Base-by-base conservation (phyloP, 805 yeast genomes). In the Cyberlindnera meyerae region DNA sequence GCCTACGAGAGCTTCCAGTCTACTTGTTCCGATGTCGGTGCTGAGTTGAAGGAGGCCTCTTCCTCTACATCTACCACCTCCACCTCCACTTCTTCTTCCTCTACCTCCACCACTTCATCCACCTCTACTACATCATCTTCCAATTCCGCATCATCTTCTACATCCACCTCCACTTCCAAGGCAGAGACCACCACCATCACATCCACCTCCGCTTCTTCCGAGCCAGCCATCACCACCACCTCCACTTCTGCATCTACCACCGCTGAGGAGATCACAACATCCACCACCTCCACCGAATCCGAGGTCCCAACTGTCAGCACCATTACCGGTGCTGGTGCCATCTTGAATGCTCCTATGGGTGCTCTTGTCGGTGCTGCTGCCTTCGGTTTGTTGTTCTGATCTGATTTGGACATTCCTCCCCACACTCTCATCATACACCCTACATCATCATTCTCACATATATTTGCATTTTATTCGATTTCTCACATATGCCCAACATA, bases 1-100 rank as follows among this genome's bases (percentile, higher is more conserved):
- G 96, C 96, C 43, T 65, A 65, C 52, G 43, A 69, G 22, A 71
- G 79, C 15, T 83, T 85, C 60, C 55, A 73, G 54, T 45, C 59
- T 40, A 51, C 76, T 15, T 82, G 89, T 63, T 40, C 58, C 9
- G 70, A 65, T 43, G 68, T 63, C 47, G 68, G 71, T 40, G 69
- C 65, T 34, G 42, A 55, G 16, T 57, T 65, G 14, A 14, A 7
- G 11, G 31, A 60, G 13, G 26, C 44, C 5, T 28, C 57, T 12
- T 26, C 52, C 8, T 31, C 52, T 15, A 39, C 58, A n/a, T 24
- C 59, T 18, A 31, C 55, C 8, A 35, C 54, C 6, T 27, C 52
- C 17, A 30, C 46, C 3, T 40, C 52, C 7, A 18, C 53, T 22
- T 37, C 52, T 14, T 35, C 55, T 4, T 25, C 47, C 18, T 14